Evolutionary conservation across 805 yeast species (phyloP).

Genomic region (Zygotorulaspora chibaensis): DNA sequence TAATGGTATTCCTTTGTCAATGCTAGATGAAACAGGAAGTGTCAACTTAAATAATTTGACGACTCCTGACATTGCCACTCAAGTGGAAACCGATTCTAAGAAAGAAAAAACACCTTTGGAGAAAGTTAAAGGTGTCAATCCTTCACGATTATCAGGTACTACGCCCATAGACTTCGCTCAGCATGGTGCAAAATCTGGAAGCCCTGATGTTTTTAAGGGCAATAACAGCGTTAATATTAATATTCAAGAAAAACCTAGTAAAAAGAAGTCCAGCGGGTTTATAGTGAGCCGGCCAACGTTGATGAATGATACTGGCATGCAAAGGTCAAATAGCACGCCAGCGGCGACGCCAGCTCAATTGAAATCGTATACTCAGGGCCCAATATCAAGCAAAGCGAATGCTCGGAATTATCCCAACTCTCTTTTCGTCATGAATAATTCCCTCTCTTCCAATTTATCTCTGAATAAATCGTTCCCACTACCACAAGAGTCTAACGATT

Average conservation of each 20-base stretch:
- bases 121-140: neutral
- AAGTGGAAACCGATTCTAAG: neutral
- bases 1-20: constrained; percentile 63
- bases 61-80: neutral
- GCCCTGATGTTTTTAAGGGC: constrained; percentile 1
- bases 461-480: constrained; percentile 13
- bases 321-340: constrained; percentile 13
- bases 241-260: neutral
- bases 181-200: constrained; percentile 2
- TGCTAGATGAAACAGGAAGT: constrained; percentile 81
- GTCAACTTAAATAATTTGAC: constrained; percentile 29
- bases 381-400: neutral
- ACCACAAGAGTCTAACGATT: constrained; percentile 2
- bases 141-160: neutral
- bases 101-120: neutral
- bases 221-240: constrained; percentile 2
- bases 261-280: neutral
- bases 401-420: constrained; percentile 11
- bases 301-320: constrained; percentile 8
- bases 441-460: constrained; percentile 14
- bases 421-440: constrained; percentile 19
- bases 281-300: constrained; percentile 1
- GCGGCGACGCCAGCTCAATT: neutral
- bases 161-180: constrained; percentile 2
- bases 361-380: neutral